Evolutionary conservation across 2,329 filamentous ascomycete species (phyloP).

Genomic region (Colletotrichum sp.): DNA sequence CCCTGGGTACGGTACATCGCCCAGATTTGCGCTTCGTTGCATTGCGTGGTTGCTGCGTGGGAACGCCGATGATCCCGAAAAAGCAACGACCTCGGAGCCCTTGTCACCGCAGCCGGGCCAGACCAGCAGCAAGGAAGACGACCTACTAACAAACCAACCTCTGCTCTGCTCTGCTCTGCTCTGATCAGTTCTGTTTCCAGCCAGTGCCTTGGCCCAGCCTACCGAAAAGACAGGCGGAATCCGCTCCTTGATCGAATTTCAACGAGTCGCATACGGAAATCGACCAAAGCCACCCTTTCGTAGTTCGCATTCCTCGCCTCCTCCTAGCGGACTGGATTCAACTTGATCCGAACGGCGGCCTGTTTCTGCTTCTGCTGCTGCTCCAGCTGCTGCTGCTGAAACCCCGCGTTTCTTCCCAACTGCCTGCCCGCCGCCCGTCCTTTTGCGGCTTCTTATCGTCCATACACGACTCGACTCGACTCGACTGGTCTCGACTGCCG

Average conservation of each 20-base stretch:
- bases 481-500: background rate
- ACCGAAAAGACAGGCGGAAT: background rate
- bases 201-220: background rate
- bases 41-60: background rate
- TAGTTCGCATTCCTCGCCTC: background rate
- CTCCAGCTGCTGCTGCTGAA: background rate
- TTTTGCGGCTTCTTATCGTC: background rate
- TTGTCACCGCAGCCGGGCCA: background rate
- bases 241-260: background rate
- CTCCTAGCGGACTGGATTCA: background rate
- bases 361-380: background rate
- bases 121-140: background rate
- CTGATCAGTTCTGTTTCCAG: background rate
- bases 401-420: constrained; percentile 6
- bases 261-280: background rate
- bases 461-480: background rate
- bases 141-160: background rate
- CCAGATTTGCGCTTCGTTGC: background rate
- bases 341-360: background rate
- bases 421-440: background rate
- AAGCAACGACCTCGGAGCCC: constrained; percentile 8
- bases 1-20: background rate
- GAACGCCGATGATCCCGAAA: constrained; percentile 13
- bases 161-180: background rate
- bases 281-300: background rate